These are phyloP conservation scores for Prunus padus DNA, from an alignment of 306 rosid genomes.

Conservation along the genomic window DNA sequence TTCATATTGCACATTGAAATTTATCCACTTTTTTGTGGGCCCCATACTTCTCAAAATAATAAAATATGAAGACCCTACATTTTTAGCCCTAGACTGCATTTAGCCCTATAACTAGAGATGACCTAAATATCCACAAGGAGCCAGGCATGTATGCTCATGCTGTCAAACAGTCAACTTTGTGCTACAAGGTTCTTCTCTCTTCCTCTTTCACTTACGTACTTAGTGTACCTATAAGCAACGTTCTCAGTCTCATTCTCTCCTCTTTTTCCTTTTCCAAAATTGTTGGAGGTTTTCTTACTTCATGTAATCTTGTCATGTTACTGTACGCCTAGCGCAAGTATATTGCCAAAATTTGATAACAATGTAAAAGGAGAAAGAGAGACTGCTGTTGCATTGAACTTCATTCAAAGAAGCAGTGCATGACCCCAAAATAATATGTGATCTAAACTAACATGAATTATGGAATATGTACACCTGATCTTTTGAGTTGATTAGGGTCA, in stretches of 20 bases:
- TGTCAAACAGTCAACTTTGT: slow-evolving; percentile 79
- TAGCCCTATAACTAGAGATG: too few relatives aligned
- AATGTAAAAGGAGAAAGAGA: neutral
- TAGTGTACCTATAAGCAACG: neutral
- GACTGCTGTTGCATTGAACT: neutral
- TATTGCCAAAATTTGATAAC: neutral
- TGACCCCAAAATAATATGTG: neutral
- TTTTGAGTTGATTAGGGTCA: neutral
- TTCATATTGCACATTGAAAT: too few relatives aligned
- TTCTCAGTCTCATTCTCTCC: neutral
- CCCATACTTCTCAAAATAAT: too few relatives aligned
- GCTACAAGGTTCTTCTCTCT: slow-evolving; percentile 58
- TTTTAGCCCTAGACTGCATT: too few relatives aligned
- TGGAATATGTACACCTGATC: neutral
- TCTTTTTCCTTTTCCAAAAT: neutral
- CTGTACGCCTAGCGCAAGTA: neutral
- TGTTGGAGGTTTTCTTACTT: neutral
- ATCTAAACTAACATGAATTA: neutral
- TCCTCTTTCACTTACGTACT: neutral
- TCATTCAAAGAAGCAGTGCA: neutral
- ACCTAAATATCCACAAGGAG: slow-evolving; percentile 64
- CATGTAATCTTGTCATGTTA: neutral
- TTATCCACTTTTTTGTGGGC: too few relatives aligned
- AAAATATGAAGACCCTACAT: too few relatives aligned
- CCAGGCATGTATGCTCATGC: slow-evolving; percentile 76